Evolutionary conservation across 2,329 filamentous ascomycete genomes (phyloP).

Genomic region (Botryosphaeria dothidea): DNA sequence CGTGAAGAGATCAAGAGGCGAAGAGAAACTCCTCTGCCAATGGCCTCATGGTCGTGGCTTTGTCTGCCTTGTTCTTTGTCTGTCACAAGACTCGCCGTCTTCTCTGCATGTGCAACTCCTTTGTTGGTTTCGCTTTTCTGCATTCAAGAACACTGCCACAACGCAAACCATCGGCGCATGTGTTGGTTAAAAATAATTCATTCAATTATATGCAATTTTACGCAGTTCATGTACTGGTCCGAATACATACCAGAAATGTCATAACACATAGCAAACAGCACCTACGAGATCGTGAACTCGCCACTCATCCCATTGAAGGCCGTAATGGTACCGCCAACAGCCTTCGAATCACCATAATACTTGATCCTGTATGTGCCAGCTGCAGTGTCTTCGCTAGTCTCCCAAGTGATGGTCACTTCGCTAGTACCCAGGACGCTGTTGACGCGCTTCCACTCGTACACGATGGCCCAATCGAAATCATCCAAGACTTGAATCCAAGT

Average conservation of each 20-base stretch:
- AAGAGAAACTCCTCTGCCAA: background rate
- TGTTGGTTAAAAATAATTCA: too few species aligned
- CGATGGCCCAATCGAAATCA: slow-evolving; percentile 80
- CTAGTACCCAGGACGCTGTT: slow-evolving; percentile 71
- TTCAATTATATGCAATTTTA: background rate
- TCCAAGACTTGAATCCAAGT: slow-evolving; percentile 68
- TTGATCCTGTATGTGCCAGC: slow-evolving; percentile 72
- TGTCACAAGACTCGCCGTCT: background rate
- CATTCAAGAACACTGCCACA: background rate
- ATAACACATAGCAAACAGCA: background rate
- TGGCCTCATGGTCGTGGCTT: background rate
- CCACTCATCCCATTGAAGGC: slow-evolving; percentile 66
- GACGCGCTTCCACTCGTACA: slow-evolving; percentile 77
- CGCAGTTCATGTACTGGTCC: background rate
- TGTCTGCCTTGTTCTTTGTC: slow-evolving; percentile 4
- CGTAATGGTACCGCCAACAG: slow-evolving; percentile 61
- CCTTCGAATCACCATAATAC: slow-evolving; percentile 85
- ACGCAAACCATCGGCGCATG: background rate
- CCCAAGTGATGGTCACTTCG: slow-evolving; percentile 78
- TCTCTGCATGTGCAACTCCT: background rate
- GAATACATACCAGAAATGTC: background rate
- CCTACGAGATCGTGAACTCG: background rate
- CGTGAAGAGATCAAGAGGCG: background rate
- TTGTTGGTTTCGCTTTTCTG: background rate
- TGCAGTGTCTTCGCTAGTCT: slow-evolving; percentile 56